These are phyloP conservation scores for Cynara cardunculus DNA, from an alignment of 129 eudicot species.

Conservation along the genomic window DNA sequence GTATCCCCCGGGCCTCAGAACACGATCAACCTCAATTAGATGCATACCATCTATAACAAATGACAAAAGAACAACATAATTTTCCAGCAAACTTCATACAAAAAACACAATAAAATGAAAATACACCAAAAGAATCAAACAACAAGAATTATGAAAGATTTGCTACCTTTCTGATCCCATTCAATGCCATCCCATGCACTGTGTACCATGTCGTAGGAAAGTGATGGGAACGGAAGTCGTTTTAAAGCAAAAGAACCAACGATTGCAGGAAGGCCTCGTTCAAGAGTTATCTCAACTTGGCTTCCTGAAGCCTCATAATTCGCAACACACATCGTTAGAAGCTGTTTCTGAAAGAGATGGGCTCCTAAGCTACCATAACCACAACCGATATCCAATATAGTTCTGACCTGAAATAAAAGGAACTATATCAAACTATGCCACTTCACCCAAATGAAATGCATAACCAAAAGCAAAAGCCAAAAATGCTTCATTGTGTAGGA, in stretches of 20 bases:
- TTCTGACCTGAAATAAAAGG: conserved; percentile 62
- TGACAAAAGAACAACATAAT: background rate
- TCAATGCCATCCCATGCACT: conserved; percentile 78
- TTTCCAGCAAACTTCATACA: background rate
- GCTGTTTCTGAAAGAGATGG: conserved; percentile 64
- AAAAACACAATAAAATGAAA: background rate
- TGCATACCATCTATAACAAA: conserved; percentile 62
- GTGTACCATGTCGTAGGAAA: conserved; percentile 94
- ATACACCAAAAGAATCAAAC: background rate
- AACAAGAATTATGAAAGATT: background rate
- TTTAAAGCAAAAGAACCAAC: conserved; percentile 73
- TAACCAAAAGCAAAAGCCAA: background rate
- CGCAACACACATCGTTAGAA: conserved; percentile 88
- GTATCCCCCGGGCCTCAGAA: conserved; percentile 95
- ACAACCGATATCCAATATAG: conserved; percentile 85
- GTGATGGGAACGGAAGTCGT: conserved; percentile 85
- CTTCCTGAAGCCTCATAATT: conserved; percentile 93
- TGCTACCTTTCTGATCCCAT: conserved; percentile 86
- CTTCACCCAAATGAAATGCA: background rate
- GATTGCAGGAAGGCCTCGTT: conserved; percentile 98
- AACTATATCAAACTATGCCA: background rate
- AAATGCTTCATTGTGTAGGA: background rate
- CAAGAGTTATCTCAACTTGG: conserved; percentile 93
- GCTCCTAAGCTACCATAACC: conserved; percentile 99
- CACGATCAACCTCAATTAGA: conserved; percentile 82